Conservation (phyloP, 495 filamentous ascomycete genomes). For the Xylaria curta region DNA sequence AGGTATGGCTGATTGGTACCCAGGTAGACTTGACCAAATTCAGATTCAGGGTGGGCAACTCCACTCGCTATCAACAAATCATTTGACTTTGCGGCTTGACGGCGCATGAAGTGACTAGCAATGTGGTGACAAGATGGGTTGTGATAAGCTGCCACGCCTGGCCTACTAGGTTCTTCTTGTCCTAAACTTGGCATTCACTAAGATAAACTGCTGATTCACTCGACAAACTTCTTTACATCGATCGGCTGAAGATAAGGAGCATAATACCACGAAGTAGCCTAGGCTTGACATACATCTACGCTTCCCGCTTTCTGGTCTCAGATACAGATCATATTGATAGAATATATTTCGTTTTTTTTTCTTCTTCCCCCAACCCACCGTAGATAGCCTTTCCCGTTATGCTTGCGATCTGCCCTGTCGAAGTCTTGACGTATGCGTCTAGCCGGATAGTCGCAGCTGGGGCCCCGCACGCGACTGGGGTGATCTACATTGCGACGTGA, state of each 20-base stretch:
- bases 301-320: background rate
- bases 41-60: conserved; percentile 15
- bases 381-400: background rate
- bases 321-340: too few relatives aligned
- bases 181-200: conserved; percentile 14
- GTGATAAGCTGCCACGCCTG: conserved; percentile 2
- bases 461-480: conserved; percentile 8
- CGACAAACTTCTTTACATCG: background rate
- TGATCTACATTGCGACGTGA: conserved; percentile 6
- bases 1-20: background rate
- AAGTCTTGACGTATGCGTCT: conserved; percentile 3
- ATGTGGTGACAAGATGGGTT: conserved; percentile 3
- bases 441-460: background rate
- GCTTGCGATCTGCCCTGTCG: conserved; percentile 7
- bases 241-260: background rate
- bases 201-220: background rate
- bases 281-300: background rate
- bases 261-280: background rate
- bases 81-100: conserved; percentile 2
- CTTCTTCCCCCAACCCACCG: background rate
- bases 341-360: too few relatives aligned
- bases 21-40: conserved; percentile 6
- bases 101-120: background rate
- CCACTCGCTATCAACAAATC: conserved; percentile 18
- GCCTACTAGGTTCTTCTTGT: background rate